Conservation (phyloP, 2,329 filamentous ascomycete genomes). For the Arthrinium puccinioides region DNA sequence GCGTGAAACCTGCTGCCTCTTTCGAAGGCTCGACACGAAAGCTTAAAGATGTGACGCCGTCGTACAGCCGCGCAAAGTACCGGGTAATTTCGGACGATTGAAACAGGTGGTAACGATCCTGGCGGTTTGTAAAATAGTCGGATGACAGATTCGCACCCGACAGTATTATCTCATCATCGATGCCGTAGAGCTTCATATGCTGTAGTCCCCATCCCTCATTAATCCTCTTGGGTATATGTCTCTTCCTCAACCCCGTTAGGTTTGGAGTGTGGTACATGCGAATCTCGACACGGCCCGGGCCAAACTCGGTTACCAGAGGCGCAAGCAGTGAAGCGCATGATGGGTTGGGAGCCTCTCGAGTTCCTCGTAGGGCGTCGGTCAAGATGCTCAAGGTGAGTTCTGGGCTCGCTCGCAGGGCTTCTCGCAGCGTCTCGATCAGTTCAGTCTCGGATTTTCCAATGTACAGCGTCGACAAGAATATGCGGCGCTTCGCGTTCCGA, state of each 20-base stretch:
- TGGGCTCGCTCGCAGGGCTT: constrained; percentile 67
- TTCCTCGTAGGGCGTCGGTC: constrained; percentile 86
- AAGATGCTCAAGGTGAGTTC: constrained; percentile 78
- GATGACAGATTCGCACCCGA: constrained; percentile 87
- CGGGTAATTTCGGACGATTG: constrained; percentile 70
- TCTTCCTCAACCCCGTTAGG: constrained; percentile 78
- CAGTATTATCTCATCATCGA: constrained; percentile 92
- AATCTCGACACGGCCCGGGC: constrained; percentile 76
- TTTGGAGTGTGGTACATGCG: constrained; percentile 99
- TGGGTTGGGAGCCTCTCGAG: constrained; percentile 76
- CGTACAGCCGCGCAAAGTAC: constrained; percentile 74
- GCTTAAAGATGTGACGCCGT: constrained; percentile 70
- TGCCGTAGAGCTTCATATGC: constrained; percentile 97
- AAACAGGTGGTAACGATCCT: constrained; percentile 93
- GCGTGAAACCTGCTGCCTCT: constrained; percentile 47
- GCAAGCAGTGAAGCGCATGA: constrained; percentile 85
- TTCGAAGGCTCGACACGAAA: constrained; percentile 65
- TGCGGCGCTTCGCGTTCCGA: constrained; percentile 63
- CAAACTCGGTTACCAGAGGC: constrained; percentile 78
- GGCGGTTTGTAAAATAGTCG: constrained; percentile 94
- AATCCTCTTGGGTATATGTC: constrained; percentile 76
- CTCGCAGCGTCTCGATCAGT: constrained; percentile 70
- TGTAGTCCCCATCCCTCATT: constrained; percentile 98
- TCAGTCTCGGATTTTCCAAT: constrained; percentile 92
- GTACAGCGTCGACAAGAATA: constrained; percentile 95